Base-by-base conservation (phyloP, 2,329 filamentous ascomycete genomes). In the Fusarium penzigii region DNA sequence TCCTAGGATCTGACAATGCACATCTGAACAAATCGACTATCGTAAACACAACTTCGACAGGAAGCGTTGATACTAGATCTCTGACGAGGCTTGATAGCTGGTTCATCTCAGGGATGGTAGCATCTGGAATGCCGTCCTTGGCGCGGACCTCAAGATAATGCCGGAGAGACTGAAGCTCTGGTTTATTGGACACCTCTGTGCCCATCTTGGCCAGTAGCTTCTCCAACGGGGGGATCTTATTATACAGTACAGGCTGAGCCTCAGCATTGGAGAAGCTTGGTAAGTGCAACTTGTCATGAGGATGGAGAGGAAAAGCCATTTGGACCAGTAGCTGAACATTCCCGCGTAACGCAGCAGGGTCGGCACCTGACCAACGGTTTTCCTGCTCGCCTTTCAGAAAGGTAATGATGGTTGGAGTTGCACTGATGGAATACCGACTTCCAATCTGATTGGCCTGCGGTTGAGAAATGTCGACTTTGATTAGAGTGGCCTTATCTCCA, bases 351-450 rank as follows among this genome's bases (percentile, higher is more conserved):
- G 84, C 78, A 12, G 78, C 77, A 3, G 83, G 79, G 64, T 92
- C 87, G 1, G 89, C 90, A 2, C 92, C 92, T 45, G 80, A 82
- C 92, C 92, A 97, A 59, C 88, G 82, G 56, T 91, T 87, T 44
- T 90, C 82, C 66, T 93, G 84, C 53, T 86, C 73, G 2, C 92
- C 91, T 47, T 81, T 86, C 9, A 93, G 72, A 66, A 92, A 95
- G 0, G 91, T 93, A 65, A 94, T 83, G 65, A 97, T 96, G 0
- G 92, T 96, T 1, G 93, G 93, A 0, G 92, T 96, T 5, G 87
- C 87, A 2, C 83, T 80, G 46, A 97, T 81, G 2, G 78, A 74
- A 67, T 89, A 95, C 53, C 79, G 80, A 40, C 77, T 77, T 20
- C 80, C 85, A 44, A 90, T 83, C 55, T 84, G 83, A 50, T 79